A percentile compares a stretch with the other conserved stretches of the same genome.
These are phyloP conservation scores for Mucuna pruriens DNA, from an alignment of 306 rosid genomes.

Conservation along the genomic window DNA sequence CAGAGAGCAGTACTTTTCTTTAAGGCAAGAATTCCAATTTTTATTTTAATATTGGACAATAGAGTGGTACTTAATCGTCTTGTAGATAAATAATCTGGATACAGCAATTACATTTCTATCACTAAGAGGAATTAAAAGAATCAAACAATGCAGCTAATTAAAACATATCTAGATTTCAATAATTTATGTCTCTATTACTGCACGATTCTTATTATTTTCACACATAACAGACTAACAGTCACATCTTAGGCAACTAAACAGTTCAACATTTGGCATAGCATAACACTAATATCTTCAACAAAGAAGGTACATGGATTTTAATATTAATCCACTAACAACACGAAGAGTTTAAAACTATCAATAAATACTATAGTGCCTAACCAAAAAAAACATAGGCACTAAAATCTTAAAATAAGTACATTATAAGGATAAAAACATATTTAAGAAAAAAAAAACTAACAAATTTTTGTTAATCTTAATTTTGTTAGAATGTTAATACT, in stretches of 20 bases:
- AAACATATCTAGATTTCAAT: neutral
- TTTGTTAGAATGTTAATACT: too few relatives aligned
- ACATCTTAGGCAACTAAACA: conserved; percentile 18
- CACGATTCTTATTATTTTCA: too few relatives aligned
- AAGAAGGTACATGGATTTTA: neutral
- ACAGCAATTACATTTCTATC: neutral
- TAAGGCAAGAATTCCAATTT: neutral
- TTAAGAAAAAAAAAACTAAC: too few relatives aligned
- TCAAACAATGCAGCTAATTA: neutral
- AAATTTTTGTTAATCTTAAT: too few relatives aligned
- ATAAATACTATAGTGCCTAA: neutral
- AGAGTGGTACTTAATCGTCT: neutral
- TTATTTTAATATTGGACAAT: neutral
- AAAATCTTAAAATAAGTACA: too few relatives aligned
- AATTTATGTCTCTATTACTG: neutral
- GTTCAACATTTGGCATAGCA: neutral
- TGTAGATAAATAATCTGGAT: neutral
- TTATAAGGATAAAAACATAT: too few relatives aligned
- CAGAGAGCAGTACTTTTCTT: neutral
- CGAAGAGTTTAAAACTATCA: neutral
- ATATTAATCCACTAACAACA: neutral
- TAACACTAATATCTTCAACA: conserved; percentile 39
- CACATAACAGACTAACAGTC: too few relatives aligned
- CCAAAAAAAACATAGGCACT: too few relatives aligned
- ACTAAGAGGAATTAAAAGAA: neutral